Evolutionary conservation across 2,329 filamentous ascomycete species (phyloP), one percentile per base, ranked within the genome.

Genomic region (Aspergillus ruber): DNA sequence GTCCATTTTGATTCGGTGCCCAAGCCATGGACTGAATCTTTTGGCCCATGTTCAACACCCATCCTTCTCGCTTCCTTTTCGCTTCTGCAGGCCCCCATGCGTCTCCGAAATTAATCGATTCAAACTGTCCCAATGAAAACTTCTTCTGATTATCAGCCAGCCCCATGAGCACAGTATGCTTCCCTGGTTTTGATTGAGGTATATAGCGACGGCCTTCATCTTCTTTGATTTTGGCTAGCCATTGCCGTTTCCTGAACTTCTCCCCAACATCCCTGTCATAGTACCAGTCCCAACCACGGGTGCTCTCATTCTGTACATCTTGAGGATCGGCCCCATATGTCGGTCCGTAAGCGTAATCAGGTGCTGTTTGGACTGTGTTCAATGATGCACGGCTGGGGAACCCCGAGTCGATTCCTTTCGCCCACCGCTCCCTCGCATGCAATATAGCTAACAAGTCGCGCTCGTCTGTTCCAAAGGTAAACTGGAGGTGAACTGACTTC

Each of bases 41-140:
- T 1, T 70, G 69, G 3, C 79, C 80, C 17, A 82, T 49, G 56
- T 82, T 80, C 41, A 84, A 55, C 2, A 83, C 58, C 76, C 80
- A 84, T 1, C 71, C 72, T 54, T 73, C 61, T 9, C 67, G 66
- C 36, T 56, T 62, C 32, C 54, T 64, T 50, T 58, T 15, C 27
- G 47, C 17, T 45, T 33, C 18, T 49, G 58, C 47, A 13, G 57
- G 52, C 10, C 57, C 61, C 66, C 73, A 79, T 8, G 70, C 67
- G n/a, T 73, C 59, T 7, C 71, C 67, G 15, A 80, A 65, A 39
- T 75, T 64, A 44, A 80, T 46, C 18, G 57, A 63, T 18, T 71
- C 65, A 27, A 72, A 65, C 15, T 70, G 64, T 2, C 56, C 63
- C 21, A 83, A 47, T 1, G 64, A 56, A 53, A 70, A 71, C 4